phyloP scores from a whole-genome alignment of 1,139 yeast genomes.

The Pichia sp. region DNA sequence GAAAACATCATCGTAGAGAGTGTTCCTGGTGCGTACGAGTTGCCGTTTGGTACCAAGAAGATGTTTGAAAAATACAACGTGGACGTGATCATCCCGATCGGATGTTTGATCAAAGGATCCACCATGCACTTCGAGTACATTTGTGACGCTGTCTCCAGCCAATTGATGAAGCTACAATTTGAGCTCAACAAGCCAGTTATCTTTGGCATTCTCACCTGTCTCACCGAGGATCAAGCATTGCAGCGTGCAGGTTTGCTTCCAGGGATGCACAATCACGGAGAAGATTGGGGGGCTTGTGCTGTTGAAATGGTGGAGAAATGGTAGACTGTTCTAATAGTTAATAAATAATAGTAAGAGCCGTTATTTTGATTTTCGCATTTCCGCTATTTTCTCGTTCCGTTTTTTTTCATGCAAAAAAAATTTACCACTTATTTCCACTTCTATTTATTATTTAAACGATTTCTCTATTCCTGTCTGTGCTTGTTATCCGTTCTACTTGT shows the following conservation, averaged over 20 bases:
- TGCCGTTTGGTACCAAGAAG: conserved; percentile 72
- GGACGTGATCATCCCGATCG: conserved; percentile 90
- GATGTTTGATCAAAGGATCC: conserved; percentile 90
- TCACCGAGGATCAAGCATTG: conserved; percentile 90
- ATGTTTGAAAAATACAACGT: conserved; percentile 47
- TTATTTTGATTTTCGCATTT: no score
- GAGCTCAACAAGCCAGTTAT: conserved; percentile 72
- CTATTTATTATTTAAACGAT: not conserved
- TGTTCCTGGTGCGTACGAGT: conserved; percentile 92
- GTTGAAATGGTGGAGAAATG: conserved; percentile 70
- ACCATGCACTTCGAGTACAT: conserved; percentile 98
- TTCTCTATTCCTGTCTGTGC: not conserved
- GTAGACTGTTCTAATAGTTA: not conserved
- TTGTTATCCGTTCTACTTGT: no score
- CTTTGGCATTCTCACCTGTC: conserved; percentile 87
- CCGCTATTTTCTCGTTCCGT: no score
- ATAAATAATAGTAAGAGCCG: conserved; percentile 1
- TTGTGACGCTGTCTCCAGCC: conserved; percentile 83
- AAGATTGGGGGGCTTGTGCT: conserved; percentile 99
- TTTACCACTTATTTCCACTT: not conserved
- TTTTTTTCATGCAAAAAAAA: no score
- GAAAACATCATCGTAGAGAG: conserved; percentile 74
- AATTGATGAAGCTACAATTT: conserved; percentile 76
- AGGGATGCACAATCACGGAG: conserved; percentile 92
- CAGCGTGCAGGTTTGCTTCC: conserved; percentile 84